These are phyloP conservation scores for Didymella lethalis DNA, from an alignment of 2,329 filamentous ascomycete species.

Conservation along the genomic window DNA sequence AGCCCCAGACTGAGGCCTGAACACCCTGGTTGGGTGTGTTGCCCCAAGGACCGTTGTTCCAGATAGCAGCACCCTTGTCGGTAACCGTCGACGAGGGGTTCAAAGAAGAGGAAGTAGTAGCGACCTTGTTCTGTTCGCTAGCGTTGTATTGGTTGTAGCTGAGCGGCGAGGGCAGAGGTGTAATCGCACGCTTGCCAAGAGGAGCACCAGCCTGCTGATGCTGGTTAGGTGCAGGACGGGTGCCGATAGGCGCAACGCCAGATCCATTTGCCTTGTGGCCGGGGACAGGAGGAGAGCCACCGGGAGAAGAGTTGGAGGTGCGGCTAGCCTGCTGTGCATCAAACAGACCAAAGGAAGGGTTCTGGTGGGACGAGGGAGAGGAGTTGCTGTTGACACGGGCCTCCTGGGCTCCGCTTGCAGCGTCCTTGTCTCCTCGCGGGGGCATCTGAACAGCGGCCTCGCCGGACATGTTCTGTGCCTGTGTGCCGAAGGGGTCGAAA, in stretches of 20 bases:
- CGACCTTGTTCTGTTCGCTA: constrained; percentile 60
- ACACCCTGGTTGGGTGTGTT: constrained; percentile 74
- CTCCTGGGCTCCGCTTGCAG: constrained; percentile 60
- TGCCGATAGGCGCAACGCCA: constrained; percentile 90
- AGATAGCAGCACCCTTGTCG: constrained; percentile 61
- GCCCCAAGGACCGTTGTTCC: constrained; percentile 88
- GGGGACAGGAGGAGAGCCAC: constrained; percentile 77
- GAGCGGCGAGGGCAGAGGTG: constrained; percentile 88
- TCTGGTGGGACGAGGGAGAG: constrained; percentile 76
- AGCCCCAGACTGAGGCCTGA: constrained; percentile 95
- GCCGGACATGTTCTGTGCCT: constrained; percentile 57
- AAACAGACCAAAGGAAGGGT: constrained; percentile 57
- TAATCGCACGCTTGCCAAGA: constrained; percentile 83
- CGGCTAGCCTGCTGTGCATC: constrained; percentile 72
- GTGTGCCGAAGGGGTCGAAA: constrained; percentile 73
- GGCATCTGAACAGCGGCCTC: constrained; percentile 64
- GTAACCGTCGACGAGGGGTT: constrained; percentile 61
- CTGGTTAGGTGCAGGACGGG: constrained; percentile 74
- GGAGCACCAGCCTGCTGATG: constrained; percentile 65
- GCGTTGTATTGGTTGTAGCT: constrained; percentile 69
- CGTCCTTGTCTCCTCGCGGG: constrained; percentile 54
- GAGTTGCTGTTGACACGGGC: constrained; percentile 84
- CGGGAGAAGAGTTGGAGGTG: constrained; percentile 86
- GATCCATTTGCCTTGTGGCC: constrained; percentile 67
- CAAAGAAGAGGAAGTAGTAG: constrained; percentile 61